A percentile compares a stretch with the other conserved stretches of the same genome.
These are phyloP conservation scores for Dothideomycetes sp. DNA, from an alignment of 2,329 filamentous ascomycete genomes.

Conservation along the genomic window DNA sequence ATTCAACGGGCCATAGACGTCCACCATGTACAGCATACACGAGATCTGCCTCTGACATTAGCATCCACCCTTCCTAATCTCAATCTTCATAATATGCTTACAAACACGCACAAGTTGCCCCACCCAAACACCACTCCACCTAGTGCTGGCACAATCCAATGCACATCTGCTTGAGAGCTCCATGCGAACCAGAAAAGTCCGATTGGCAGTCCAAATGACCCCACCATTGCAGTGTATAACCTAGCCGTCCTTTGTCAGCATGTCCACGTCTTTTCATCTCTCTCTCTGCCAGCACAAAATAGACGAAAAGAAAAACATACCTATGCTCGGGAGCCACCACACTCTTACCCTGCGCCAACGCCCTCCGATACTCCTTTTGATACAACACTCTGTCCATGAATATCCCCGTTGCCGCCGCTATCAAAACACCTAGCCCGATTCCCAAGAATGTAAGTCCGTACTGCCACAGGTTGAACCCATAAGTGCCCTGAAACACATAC, in stretches of 20 bases:
- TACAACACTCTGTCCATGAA: constrained; percentile 27
- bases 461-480: constrained; percentile 12
- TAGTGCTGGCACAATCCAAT: constrained; percentile 27
- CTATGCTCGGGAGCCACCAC: constrained; percentile 22
- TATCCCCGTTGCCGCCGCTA: constrained; percentile 20
- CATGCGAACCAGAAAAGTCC: constrained; percentile 30
- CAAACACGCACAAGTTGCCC: constrained; percentile 22
- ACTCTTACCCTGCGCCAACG: constrained; percentile 16
- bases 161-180: constrained; percentile 22
- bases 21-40: constrained; percentile 37
- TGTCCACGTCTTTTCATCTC: neutral
- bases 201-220: constrained; percentile 6
- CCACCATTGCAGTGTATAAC: constrained; percentile 4
- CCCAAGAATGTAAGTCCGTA: constrained; percentile 16
- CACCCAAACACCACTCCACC: constrained; percentile 19
- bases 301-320: too few relatives aligned
- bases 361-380: constrained; percentile 19
- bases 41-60: constrained; percentile 13
- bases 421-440: constrained; percentile 12
- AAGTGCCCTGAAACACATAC: constrained; percentile 14
- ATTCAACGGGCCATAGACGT: constrained; percentile 42
- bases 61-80: neutral
- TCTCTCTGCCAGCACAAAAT: too few relatives aligned
- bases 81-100: constrained; percentile 11
- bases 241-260: neutral